A percentile compares a stretch with the other conserved stretches of the same genome.
These are phyloP conservation scores for Plantago major DNA, from an alignment of 257 asterid species.

Conservation along the genomic window DNA sequence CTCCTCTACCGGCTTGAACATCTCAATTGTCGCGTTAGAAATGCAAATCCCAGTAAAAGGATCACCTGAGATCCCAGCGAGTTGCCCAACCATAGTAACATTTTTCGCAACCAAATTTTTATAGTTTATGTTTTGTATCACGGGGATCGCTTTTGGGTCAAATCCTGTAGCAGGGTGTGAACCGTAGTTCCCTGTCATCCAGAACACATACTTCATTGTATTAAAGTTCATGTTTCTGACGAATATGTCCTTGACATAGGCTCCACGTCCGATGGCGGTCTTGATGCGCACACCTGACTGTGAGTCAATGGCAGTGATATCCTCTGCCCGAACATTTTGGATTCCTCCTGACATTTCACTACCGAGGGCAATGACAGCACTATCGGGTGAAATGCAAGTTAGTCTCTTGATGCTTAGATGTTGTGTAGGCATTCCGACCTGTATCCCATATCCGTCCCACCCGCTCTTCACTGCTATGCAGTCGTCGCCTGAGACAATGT, in stretches of 20 bases:
- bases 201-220: constrained; percentile 51
- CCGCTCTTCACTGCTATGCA: constrained; percentile 77
- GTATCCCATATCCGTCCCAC: constrained; percentile 61
- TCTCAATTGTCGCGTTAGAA: constrained; percentile 32
- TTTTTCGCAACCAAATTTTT: constrained; percentile 31
- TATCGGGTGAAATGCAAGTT: constrained; percentile 63
- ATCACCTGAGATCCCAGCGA: constrained; percentile 38
- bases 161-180: constrained; percentile 43
- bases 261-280: constrained; percentile 57
- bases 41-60: constrained; percentile 51
- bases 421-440: constrained; percentile 38
- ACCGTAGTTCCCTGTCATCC: constrained; percentile 52
- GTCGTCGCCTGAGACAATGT: constrained; percentile 65
- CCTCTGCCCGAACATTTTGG: constrained; percentile 45
- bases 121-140: constrained; percentile 35
- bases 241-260: constrained; percentile 45
- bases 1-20: constrained; percentile 1
- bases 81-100: constrained; percentile 38
- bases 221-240: constrained; percentile 33
- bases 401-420: constrained; percentile 43
- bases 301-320: constrained; percentile 40
- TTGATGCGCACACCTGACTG: constrained; percentile 58
- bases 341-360: constrained; percentile 90
- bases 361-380: constrained; percentile 72
- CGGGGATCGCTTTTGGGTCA: constrained; percentile 56